Base-by-base conservation (phyloP, 2,329 filamentous ascomycete species). In the Exophiala sp. region DNA sequence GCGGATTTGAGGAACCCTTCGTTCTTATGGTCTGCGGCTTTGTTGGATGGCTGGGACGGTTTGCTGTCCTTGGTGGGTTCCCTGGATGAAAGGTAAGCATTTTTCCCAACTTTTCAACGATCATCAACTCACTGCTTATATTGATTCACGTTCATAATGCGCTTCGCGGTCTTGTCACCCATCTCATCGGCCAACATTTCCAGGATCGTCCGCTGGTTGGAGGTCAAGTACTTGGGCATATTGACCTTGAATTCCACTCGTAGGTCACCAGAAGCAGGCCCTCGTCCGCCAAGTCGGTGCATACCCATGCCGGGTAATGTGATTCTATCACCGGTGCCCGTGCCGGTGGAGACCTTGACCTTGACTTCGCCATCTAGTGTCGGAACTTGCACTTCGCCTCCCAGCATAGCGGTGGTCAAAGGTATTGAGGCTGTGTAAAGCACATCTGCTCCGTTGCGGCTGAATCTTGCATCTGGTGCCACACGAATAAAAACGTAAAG, bases 131-230 rank as follows among this genome's bases (percentile, higher is more conserved):
- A 84, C 81, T 63, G 44, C 41, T 71, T 78, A 53, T 78, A 77
- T 66, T 75, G 76, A 50, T 71, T 73, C 36, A 95, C 76, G 66
- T 95, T 92, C 91, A 99, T 97, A 52, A 95, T 83, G 42, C 94
- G 82, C 75, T 89, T 94, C 33, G 94, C 94, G 24, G 83, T 89
- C 76, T 91, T 91, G 72, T 99, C 94, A 36, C 83, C 86, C 84
- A 99, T 87, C 75, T 99, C 94, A 65, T 99, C 91, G 5, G 94
- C 94, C 61, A 99, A 82, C 83, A 97, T 92, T 75, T 99, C 94
- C 41, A 95, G 75, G 55, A 99, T 88, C 1, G 89, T 95, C 50
- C 94, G 82, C 76, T 99, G 91, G 74, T 96, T 97, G 42, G 87
- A 82, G 50, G 82, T 90, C 61, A 99, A 78, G 66, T 92, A 96